Percentiles rank a stretch among this genome's conserved stretches.
Evolutionary conservation across 768 basidiomycete genomes (phyloP).

Genomic region (Kwoniella sp.): DNA sequence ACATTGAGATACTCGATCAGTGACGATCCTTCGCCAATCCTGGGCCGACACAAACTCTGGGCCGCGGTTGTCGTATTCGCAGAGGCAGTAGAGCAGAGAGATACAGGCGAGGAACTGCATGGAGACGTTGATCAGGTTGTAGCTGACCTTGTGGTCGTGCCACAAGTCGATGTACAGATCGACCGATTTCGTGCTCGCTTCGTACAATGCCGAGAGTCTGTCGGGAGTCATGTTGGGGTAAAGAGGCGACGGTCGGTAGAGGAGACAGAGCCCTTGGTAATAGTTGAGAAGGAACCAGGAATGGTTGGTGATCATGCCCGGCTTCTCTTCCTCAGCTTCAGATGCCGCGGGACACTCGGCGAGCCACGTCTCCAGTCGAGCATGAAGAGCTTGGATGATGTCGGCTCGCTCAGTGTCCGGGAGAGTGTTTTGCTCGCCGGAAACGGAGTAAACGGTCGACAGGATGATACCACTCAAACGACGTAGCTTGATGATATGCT

Average conservation of each 20-base stretch:
- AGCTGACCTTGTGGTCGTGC: slow-evolving; percentile 28
- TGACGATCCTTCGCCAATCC: slow-evolving; percentile 22
- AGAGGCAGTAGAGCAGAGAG: slow-evolving; percentile 35
- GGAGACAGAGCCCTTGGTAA: slow-evolving; percentile 26
- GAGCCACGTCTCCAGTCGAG: slow-evolving; percentile 32
- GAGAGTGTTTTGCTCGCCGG: slow-evolving; percentile 22
- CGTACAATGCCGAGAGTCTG: slow-evolving; percentile 22
- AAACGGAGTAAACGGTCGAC: slow-evolving; percentile 27
- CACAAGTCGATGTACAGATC: slow-evolving; percentile 30
- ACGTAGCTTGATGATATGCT: slow-evolving; percentile 35
- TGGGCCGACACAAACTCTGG: slow-evolving; percentile 2
- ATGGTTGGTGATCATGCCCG: slow-evolving; percentile 27
- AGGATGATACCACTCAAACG: slow-evolving; percentile 29
- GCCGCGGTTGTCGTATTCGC: slow-evolving; percentile 32
- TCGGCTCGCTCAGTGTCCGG: slow-evolving; percentile 20
- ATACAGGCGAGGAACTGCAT: slow-evolving; percentile 32
- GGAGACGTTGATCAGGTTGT: slow-evolving; percentile 39
- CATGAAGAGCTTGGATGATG: slow-evolving; percentile 23
- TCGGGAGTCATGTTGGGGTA: slow-evolving; percentile 26
- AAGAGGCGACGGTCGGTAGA: slow-evolving; percentile 40
- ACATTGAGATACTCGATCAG: slow-evolving; percentile 18
- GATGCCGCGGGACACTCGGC: slow-evolving; percentile 23
- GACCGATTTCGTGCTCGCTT: slow-evolving; percentile 26
- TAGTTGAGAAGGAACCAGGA: slow-evolving; percentile 39
- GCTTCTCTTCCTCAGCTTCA: slow-evolving; percentile 7